Evolutionary conservation across 768 basidiomycete species (phyloP).

Genomic region (Xerocomellus dryophilus): DNA sequence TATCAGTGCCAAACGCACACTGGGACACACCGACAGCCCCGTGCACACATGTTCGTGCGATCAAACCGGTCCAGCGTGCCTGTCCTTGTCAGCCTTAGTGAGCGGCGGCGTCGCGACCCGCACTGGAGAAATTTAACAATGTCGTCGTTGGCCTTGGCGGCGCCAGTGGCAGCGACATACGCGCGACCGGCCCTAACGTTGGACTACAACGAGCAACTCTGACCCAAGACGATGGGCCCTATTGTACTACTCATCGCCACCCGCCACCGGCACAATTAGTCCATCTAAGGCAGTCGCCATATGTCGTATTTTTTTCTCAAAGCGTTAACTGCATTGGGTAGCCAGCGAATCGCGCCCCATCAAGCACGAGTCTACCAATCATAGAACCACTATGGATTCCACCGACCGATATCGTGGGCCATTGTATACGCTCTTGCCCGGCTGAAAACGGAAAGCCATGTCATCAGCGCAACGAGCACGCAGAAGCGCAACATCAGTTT

Average conservation of each 20-base stretch:
- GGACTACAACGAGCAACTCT: background rate
- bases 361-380: conserved; percentile 24
- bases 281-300: conserved; percentile 4
- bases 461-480: background rate
- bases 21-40: too few relatives aligned
- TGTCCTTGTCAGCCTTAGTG: conserved; percentile 7
- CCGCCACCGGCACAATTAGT: conserved; percentile 31
- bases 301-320: conserved; percentile 6
- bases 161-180: background rate
- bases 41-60: background rate
- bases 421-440: conserved; percentile 84
- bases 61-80: conserved; percentile 12
- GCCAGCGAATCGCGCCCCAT: conserved; percentile 5
- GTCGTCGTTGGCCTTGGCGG: conserved; percentile 11
- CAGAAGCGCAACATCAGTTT: conserved; percentile 13
- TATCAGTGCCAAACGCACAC: conserved; percentile 9
- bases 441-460: conserved; percentile 41
- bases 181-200: conserved; percentile 24
- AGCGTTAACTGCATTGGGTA: conserved; percentile 6
- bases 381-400: conserved; percentile 59
- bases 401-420: conserved; percentile 64
- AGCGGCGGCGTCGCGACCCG: conserved; percentile 18
- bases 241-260: conserved; percentile 32
- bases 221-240: conserved; percentile 14
- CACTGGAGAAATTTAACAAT: conserved; percentile 10